A percentile compares a stretch with the other conserved stretches of the same genome.
These are phyloP conservation scores for Azolla pinnata DNA, from an alignment of 75 land plant species.

Conservation along the genomic window DNA sequence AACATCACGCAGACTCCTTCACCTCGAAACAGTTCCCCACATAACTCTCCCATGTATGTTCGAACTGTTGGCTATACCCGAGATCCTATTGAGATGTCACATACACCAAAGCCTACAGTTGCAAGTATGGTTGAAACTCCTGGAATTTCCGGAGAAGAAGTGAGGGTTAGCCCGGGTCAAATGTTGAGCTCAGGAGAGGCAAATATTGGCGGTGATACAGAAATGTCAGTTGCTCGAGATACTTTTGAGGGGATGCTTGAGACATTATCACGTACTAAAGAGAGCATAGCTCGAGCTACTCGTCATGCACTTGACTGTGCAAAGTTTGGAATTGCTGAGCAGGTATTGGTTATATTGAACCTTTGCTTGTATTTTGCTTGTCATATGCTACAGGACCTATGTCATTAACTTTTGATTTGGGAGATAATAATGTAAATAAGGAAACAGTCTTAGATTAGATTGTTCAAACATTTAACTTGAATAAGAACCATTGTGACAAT, in stretches of 20 bases:
- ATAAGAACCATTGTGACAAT: too few species aligned
- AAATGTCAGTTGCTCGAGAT: slow-evolving; percentile 91
- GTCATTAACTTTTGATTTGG: neutral
- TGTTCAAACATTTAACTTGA: too few species aligned
- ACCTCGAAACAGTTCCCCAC: slow-evolving; percentile 38
- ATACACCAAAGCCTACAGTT: slow-evolving; percentile 16
- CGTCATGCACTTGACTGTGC: slow-evolving; percentile 98
- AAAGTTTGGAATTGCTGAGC: slow-evolving; percentile 82
- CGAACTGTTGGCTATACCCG: slow-evolving; percentile 9
- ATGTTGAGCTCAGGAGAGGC: slow-evolving; percentile 16
- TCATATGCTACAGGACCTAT: neutral
- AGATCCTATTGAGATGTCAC: slow-evolving; percentile 2
- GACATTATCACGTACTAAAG: slow-evolving; percentile 92
- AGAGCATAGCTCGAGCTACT: slow-evolving; percentile 93
- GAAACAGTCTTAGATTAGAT: neutral
- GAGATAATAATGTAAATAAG: neutral
- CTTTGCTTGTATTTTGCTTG: neutral
- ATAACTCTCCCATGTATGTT: slow-evolving; percentile 18
- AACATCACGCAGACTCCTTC: slow-evolving; percentile 27
- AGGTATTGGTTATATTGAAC: slow-evolving; percentile 44
- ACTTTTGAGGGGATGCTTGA: slow-evolving; percentile 98
- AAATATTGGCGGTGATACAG: slow-evolving; percentile 69
- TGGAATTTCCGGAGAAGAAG: slow-evolving; percentile 25
- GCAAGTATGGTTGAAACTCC: neutral
- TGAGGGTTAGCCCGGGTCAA: slow-evolving; percentile 29